These are phyloP conservation scores for Beauveria brongniartii DNA, from an alignment of 2,329 filamentous ascomycete genomes.

Conservation along the genomic window DNA sequence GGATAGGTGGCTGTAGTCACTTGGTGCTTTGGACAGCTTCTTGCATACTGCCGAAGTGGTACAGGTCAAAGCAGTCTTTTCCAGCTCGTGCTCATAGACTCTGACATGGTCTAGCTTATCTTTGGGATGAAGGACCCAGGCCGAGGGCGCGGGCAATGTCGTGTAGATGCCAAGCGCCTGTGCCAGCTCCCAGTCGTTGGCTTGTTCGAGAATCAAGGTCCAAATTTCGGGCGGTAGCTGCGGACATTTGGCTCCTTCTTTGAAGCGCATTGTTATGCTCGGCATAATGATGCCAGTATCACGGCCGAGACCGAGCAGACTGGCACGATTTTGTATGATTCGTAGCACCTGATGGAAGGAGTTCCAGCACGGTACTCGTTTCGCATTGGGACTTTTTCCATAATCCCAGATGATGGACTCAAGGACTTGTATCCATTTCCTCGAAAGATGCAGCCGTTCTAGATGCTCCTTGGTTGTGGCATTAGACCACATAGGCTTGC, in stretches of 20 bases:
- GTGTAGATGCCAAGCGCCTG: slow-evolving; percentile 6
- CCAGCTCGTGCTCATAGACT: slow-evolving; percentile 68
- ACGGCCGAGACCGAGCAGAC: slow-evolving; percentile 64
- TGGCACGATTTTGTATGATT: slow-evolving; percentile 69
- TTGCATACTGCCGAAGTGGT: slow-evolving; percentile 63
- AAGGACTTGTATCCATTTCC: slow-evolving; percentile 77
- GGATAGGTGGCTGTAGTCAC: slow-evolving; percentile 63
- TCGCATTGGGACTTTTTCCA: slow-evolving; percentile 41
- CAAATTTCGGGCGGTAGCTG: slow-evolving; percentile 77
- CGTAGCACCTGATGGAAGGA: slow-evolving; percentile 64
- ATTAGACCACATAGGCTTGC: slow-evolving; percentile 80
- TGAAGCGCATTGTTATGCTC: slow-evolving; percentile 26
- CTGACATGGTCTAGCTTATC: slow-evolving; percentile 57
- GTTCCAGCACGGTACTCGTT: slow-evolving; percentile 52
- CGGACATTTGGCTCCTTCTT: slow-evolving; percentile 27
- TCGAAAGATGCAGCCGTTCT: slow-evolving; percentile 67
- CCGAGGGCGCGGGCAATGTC: slow-evolving; percentile 60
- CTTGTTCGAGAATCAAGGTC: slow-evolving; percentile 77
- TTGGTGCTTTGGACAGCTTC: slow-evolving; percentile 62
- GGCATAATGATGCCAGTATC: slow-evolving; percentile 53
- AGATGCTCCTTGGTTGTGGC: slow-evolving; percentile 83
- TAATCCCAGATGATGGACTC: slow-evolving; percentile 79
- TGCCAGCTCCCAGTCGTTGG: slow-evolving; percentile 78
- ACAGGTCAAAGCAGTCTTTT: slow-evolving; percentile 74
- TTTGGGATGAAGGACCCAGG: slow-evolving; percentile 59